phyloP scores from a whole-genome alignment of 257 asterid genomes.

The Ehretia macrophylla region DNA sequence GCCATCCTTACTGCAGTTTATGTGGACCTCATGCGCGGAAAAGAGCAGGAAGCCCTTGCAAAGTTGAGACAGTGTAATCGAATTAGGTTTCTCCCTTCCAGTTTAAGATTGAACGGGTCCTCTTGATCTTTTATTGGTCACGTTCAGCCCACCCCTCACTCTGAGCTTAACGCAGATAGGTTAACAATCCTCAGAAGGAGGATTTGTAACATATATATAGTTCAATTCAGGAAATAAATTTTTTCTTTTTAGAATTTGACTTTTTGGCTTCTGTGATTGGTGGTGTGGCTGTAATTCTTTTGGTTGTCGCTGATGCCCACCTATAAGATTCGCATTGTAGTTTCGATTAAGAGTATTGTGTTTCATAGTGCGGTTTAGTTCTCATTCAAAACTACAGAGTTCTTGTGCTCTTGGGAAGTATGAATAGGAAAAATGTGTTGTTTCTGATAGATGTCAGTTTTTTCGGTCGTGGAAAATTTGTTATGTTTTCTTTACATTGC shows the following conservation, averaged over 20 bases:
- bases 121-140: constrained; percentile 34
- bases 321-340: constrained; percentile 35
- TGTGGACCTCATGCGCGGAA: constrained; percentile 63
- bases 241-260: constrained; percentile 17
- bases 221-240: constrained; percentile 53
- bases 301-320: constrained; percentile 37
- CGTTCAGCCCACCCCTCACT: constrained; percentile 38
- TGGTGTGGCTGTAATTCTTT: constrained; percentile 38
- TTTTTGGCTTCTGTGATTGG: constrained; percentile 36
- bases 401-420: constrained; percentile 7
- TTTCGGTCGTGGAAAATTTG: too few species aligned
- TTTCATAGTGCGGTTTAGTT: constrained; percentile 15
- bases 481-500: too few species aligned
- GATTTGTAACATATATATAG: constrained; percentile 78
- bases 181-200: constrained; percentile 48
- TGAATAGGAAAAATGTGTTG: not conserved
- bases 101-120: constrained; percentile 28
- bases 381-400: constrained; percentile 16
- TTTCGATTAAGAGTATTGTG: constrained; percentile 38
- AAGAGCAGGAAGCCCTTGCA: constrained; percentile 53
- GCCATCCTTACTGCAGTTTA: constrained; percentile 69
- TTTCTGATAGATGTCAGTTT: too few species aligned
- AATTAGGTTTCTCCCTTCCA: constrained; percentile 37
- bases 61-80: constrained; percentile 56
- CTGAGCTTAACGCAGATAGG: constrained; percentile 61